Percentiles rank a stretch among this genome's conserved stretches.
Evolutionary conservation across 108 stramenopile species (phyloP).

Genomic region (Hondaea fermentalgiana): DNA sequence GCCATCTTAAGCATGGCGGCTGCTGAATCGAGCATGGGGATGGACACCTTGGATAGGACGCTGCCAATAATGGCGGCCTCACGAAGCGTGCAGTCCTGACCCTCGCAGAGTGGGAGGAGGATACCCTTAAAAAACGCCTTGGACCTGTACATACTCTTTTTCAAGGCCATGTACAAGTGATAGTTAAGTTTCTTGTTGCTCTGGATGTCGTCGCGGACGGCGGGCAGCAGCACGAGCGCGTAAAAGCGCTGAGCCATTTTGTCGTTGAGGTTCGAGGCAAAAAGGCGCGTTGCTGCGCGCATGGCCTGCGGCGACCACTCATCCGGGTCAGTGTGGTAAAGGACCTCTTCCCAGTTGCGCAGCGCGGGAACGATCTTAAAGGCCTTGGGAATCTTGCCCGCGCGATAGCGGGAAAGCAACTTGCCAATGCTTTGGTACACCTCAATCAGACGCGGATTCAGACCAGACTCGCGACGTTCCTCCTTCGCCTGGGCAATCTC

Average conservation of each 20-base stretch:
- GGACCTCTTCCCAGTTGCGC: slow-evolving; percentile 90
- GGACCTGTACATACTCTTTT: slow-evolving; percentile 92
- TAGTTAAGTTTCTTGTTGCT: slow-evolving; percentile 89
- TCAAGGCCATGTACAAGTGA: slow-evolving; percentile 87
- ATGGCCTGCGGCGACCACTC: slow-evolving; percentile 90
- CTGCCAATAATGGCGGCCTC: slow-evolving; percentile 91
- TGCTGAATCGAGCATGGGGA: slow-evolving; percentile 91
- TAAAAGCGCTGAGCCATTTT: slow-evolving; percentile 96
- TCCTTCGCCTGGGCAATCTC: slow-evolving; percentile 27
- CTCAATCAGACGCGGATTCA: slow-evolving; percentile 84
- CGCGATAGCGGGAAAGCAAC: slow-evolving; percentile 78
- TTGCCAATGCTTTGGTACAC: slow-evolving; percentile 89
- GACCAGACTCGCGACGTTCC: slow-evolving; percentile 25
- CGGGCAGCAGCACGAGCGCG: slow-evolving; percentile 83
- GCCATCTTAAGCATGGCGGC: slow-evolving; percentile 94
- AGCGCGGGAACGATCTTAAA: slow-evolving; percentile 97
- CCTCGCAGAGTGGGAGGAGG: slow-evolving; percentile 79
- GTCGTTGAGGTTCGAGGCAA: slow-evolving; percentile 93
- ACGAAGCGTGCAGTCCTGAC: slow-evolving; percentile 77
- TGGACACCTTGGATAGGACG: slow-evolving; percentile 78
- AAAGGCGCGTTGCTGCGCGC: slow-evolving; percentile 88
- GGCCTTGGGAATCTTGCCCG: slow-evolving; percentile 97
- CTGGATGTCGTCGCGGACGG: slow-evolving; percentile 82
- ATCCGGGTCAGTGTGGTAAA: slow-evolving; percentile 91
- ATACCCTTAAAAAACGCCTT: slow-evolving; percentile 98